Conservation (phyloP, 192 early-diverging fungal genomes). For the Entophlyctis luteolus region DNA sequence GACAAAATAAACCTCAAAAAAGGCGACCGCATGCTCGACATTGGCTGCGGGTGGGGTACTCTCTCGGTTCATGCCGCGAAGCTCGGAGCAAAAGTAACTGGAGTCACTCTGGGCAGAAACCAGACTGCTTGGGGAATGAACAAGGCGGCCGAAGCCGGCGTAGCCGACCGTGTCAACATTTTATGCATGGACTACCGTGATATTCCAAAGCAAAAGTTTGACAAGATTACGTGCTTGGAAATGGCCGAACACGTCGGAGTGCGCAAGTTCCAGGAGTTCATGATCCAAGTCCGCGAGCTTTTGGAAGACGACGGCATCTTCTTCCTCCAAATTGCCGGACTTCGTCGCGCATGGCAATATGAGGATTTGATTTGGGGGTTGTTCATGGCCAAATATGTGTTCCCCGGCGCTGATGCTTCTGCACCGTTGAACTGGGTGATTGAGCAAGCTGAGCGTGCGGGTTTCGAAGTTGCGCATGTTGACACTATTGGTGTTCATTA, state of each 20-base stretch:
- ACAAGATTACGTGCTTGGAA: constrained; percentile 97
- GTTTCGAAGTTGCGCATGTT: constrained; percentile 84
- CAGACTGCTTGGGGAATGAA: constrained; percentile 86
- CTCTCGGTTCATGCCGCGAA: constrained; percentile 84
- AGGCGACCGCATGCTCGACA: constrained; percentile 89
- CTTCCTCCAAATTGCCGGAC: constrained; percentile 96
- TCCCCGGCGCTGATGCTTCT: constrained; percentile 97
- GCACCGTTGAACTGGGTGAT: constrained; percentile 93
- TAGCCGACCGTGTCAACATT: constrained; percentile 72
- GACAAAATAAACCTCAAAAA: constrained; percentile 78
- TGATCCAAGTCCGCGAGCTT: constrained; percentile 88
- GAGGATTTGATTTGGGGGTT: constrained; percentile 86
- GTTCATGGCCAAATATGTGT: constrained; percentile 99
- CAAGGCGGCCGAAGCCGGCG: constrained; percentile 77
- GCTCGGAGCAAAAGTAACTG: constrained; percentile 84
- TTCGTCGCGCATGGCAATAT: constrained; percentile 77
- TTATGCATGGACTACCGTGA: constrained; percentile 98
- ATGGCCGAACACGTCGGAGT: constrained; percentile 99
- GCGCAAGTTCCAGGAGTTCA: constrained; percentile 79
- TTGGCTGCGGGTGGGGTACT: constrained; percentile 98
- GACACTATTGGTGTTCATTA: constrained; percentile 97
- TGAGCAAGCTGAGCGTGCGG: constrained; percentile 86
- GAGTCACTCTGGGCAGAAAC: constrained; percentile 89
- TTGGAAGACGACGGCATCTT: constrained; percentile 97
- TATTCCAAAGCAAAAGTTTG: constrained; percentile 85